phyloP scores from a whole-genome alignment of 805 yeast species.

The Candida verbasci region DNA sequence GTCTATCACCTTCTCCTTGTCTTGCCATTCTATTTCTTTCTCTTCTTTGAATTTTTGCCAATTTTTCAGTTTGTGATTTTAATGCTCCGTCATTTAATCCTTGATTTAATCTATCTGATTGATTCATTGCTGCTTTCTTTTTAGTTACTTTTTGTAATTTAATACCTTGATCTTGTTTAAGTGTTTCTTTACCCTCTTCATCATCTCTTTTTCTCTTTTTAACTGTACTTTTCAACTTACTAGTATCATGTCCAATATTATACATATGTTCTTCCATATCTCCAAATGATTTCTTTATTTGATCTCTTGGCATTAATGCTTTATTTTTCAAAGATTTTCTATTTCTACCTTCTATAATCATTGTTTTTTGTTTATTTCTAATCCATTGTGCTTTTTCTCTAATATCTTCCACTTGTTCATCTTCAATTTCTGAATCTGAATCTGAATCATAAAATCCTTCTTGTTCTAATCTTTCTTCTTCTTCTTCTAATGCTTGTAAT shows the following conservation, averaged over 20 bases:
- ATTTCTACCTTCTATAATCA: slow-evolving; percentile 83
- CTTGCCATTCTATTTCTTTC: slow-evolving; percentile 89
- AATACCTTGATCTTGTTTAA: slow-evolving; percentile 51
- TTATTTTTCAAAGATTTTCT: slow-evolving; percentile 84
- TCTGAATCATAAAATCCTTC: slow-evolving; percentile 97
- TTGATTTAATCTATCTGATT: slow-evolving; percentile 77
- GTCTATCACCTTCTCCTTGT: slow-evolving; percentile 96
- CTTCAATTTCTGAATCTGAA: slow-evolving; percentile 39
- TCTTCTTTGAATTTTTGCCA: slow-evolving; percentile 86
- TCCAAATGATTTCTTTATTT: slow-evolving; percentile 65
- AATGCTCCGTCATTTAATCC: slow-evolving; percentile 80
- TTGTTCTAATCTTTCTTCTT: slow-evolving; percentile 87
- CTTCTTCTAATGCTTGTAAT: slow-evolving; percentile 92
- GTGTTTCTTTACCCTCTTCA: slow-evolving; percentile 80
- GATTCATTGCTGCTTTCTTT: slow-evolving; percentile 48
- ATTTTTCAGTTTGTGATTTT: slow-evolving; percentile 80
- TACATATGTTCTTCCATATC: slow-evolving; percentile 90
- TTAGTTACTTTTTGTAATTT: slow-evolving; percentile 38
- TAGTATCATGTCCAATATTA: slow-evolving; percentile 82
- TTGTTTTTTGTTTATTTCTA: slow-evolving; percentile 88
- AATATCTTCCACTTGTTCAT: slow-evolving; percentile 64
- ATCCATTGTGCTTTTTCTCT: slow-evolving; percentile 92
- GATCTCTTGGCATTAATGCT: slow-evolving; percentile 88
- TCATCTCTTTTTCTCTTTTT: slow-evolving; percentile 38
- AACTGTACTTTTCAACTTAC: slow-evolving; percentile 44